These are phyloP conservation scores for Deinandra increscens DNA, from an alignment of 129 eudicot species.

Conservation along the genomic window DNA sequence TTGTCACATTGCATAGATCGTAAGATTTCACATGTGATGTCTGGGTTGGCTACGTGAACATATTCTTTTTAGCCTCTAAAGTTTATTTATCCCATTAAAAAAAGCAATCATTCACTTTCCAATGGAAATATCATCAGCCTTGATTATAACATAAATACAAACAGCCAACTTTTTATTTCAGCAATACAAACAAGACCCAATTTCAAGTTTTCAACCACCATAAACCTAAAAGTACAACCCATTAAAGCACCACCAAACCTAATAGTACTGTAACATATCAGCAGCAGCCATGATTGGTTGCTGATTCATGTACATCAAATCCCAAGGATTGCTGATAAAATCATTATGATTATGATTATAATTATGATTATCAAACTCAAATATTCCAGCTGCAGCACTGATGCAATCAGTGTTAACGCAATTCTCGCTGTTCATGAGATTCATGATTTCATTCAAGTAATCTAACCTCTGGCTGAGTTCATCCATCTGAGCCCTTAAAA, in stretches of 20 bases:
- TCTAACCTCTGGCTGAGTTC: conserved; percentile 72
- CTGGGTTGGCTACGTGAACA: conserved; percentile 14
- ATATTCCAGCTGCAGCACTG: conserved; percentile 26
- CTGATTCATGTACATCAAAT: conserved; percentile 57
- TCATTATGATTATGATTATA: conserved; percentile 27
- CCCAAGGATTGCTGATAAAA: conserved; percentile 49
- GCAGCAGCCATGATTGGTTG: conserved; percentile 71
- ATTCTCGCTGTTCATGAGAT: conserved; percentile 35
- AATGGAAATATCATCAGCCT: conserved; percentile 11
- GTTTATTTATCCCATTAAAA: neutral
- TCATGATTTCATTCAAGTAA: conserved; percentile 65
- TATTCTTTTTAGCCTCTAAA: neutral
- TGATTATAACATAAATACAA: conserved; percentile 17
- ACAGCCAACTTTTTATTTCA: conserved; percentile 13
- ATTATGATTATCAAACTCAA: conserved; percentile 37
- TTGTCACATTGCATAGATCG: neutral
- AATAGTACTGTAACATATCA: conserved; percentile 50
- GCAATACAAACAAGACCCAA: neutral
- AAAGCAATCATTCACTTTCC: neutral
- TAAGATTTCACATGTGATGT: conserved; percentile 8
- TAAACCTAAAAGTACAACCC: conserved; percentile 38
- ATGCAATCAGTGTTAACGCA: conserved; percentile 15
- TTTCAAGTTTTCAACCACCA: conserved; percentile 22
- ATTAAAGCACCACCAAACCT: conserved; percentile 23
- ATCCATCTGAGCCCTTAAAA: conserved; percentile 76